Percentiles rank a stretch among this genome's conserved stretches.
phyloP scores from a whole-genome alignment of 495 filamentous ascomycete genomes.

The Articulospora tetracladia region DNA sequence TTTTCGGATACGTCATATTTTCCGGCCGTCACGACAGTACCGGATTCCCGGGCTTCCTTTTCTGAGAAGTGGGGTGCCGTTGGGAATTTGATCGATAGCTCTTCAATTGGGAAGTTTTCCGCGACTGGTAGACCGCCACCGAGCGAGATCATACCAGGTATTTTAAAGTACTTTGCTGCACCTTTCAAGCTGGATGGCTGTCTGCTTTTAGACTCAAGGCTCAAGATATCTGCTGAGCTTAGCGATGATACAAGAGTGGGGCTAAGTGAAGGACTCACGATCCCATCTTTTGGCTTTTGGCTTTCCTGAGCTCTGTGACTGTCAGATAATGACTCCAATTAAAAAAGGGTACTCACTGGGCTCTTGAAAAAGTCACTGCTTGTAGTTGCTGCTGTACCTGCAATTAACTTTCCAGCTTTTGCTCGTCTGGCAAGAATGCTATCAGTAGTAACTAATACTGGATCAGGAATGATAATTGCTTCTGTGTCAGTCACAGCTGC shows the following conservation, averaged over 20 bases:
- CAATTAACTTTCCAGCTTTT: constrained; percentile 62
- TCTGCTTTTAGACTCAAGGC: constrained; percentile 49
- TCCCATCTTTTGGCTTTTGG: constrained; percentile 83
- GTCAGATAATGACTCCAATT: background rate
- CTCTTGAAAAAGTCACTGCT: constrained; percentile 85
- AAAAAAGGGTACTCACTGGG: constrained; percentile 38
- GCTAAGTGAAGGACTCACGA: constrained; percentile 48
- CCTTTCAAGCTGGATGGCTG: constrained; percentile 68
- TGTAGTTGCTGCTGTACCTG: constrained; percentile 71
- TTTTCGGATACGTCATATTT: constrained; percentile 77
- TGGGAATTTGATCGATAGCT: constrained; percentile 66
- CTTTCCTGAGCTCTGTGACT: constrained; percentile 48
- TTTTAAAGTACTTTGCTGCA: constrained; percentile 71
- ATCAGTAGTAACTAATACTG: constrained; percentile 57
- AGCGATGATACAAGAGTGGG: constrained; percentile 28
- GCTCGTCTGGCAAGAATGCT: constrained; percentile 64
- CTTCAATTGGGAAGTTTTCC: constrained; percentile 83
- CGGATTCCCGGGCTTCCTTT: constrained; percentile 49
- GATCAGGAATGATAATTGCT: constrained; percentile 38
- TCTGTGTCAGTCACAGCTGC: constrained; percentile 20
- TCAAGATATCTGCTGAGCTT: constrained; percentile 46
- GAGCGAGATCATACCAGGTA: constrained; percentile 75
- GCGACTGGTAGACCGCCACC: constrained; percentile 88
- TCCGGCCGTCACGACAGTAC: constrained; percentile 56
- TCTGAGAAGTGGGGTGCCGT: constrained; percentile 63